phyloP scores from a whole-genome alignment of 2,329 filamentous ascomycete genomes.

The Colletotrichum echinochloae region DNA sequence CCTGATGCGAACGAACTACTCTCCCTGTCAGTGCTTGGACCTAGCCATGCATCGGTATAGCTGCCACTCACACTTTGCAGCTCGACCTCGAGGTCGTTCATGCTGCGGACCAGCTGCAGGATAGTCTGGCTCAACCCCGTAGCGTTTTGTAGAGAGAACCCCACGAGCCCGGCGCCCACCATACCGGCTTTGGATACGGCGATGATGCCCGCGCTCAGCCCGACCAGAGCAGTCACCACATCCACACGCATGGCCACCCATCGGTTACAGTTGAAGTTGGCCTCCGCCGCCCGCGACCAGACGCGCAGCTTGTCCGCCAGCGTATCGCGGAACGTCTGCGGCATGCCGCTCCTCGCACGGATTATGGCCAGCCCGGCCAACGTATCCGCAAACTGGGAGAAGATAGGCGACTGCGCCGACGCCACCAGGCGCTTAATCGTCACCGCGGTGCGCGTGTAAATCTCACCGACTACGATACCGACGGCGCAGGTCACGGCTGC shows the following conservation, averaged over 20 bases:
- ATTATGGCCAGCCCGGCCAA: conserved; percentile 64
- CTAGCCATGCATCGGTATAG: not conserved
- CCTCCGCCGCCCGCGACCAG: conserved; percentile 60
- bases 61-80: conserved; percentile 62
- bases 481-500: conserved; percentile 59
- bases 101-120: conserved; percentile 62
- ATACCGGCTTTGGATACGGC: conserved; percentile 61
- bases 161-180: conserved; percentile 64
- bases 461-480: conserved; percentile 60
- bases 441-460: conserved; percentile 63
- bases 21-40: not conserved
- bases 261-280: conserved; percentile 67
- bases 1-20: conserved; percentile 62
- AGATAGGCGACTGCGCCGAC: conserved; percentile 64
- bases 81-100: conserved; percentile 69
- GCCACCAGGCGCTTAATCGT: conserved; percentile 60
- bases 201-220: conserved; percentile 63
- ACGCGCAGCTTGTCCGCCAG: conserved; percentile 63
- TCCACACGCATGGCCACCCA: conserved; percentile 69
- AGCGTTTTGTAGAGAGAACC: conserved; percentile 68
- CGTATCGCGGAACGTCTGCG: conserved; percentile 58
- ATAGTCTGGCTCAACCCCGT: conserved; percentile 66
- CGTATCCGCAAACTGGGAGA: conserved; percentile 67
- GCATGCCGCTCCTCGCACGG: conserved; percentile 57
- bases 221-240: conserved; percentile 65